phyloP scores from a whole-genome alignment of 352 stramenopile species.

The Nothophytophthora sp. region DNA sequence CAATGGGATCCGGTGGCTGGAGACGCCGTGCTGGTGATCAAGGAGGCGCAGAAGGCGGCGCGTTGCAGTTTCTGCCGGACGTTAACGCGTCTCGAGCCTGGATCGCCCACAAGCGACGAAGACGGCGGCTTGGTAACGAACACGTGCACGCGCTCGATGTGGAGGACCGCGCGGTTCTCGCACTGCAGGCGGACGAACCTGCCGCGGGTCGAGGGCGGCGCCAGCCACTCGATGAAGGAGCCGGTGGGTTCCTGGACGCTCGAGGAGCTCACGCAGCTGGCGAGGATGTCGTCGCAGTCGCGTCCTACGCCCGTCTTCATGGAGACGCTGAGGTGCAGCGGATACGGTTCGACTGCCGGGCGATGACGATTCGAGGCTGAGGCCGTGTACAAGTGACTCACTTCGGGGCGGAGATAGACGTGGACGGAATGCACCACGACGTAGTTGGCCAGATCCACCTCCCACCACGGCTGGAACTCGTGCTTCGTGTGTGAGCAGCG shows the following conservation, averaged over 20 bases:
- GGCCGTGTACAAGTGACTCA: conserved; percentile 32
- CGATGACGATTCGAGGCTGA: conserved; percentile 9
- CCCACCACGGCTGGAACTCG: conserved; percentile 58
- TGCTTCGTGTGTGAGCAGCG: conserved; percentile 43
- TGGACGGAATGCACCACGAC: conserved; percentile 50
- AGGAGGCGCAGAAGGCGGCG: conserved; percentile 56
- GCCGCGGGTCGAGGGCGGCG: conserved; percentile 51
- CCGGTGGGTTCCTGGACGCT: conserved; percentile 27
- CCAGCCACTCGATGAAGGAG: conserved; percentile 42
- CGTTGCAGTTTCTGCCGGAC: conserved; percentile 44
- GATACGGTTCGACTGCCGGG: conserved; percentile 35
- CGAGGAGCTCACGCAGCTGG: conserved; percentile 45
- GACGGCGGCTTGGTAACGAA: conserved; percentile 32
- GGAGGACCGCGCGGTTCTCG: conserved; percentile 40
- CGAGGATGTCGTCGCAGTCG: conserved; percentile 60
- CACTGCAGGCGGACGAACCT: conserved; percentile 66
- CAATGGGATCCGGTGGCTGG: background rate
- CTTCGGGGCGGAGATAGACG: conserved; percentile 38
- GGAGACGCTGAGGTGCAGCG: conserved; percentile 54
- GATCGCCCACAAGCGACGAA: conserved; percentile 17
- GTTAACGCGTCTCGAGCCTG: conserved; percentile 12
- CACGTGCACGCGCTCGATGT: conserved; percentile 65
- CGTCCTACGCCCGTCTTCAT: conserved; percentile 67
- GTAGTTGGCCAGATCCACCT: conserved; percentile 56
- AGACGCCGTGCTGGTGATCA: conserved; percentile 27